phyloP scores from a whole-genome alignment of 2,329 filamentous ascomycete species.

The Pseudogymnoascus sp. region DNA sequence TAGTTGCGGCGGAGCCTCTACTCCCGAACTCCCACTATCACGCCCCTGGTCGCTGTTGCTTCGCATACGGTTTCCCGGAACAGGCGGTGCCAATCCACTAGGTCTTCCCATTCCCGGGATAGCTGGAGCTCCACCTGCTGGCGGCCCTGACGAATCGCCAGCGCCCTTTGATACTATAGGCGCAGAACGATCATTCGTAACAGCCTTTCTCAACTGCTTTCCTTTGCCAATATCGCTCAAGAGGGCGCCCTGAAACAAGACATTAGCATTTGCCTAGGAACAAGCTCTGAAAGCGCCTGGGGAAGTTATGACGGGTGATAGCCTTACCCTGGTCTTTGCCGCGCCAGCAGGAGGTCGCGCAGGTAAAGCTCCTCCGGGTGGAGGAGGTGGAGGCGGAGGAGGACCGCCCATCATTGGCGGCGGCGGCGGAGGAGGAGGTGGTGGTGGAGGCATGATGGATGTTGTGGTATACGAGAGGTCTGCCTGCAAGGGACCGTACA shows the following conservation, averaged over 20 bases:
- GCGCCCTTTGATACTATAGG: constrained; percentile 57
- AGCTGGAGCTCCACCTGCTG: constrained; percentile 70
- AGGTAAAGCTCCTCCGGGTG: constrained; percentile 51
- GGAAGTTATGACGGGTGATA: constrained; percentile 18
- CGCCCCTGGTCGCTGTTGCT: constrained; percentile 73
- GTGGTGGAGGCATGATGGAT: constrained; percentile 41
- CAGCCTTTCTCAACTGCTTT: constrained; percentile 69
- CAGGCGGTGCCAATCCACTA: constrained; percentile 63
- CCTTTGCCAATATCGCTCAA: constrained; percentile 85
- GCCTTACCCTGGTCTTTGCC: constrained; percentile 53
- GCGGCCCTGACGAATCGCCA: constrained; percentile 49
- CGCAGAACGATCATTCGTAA: constrained; percentile 88
- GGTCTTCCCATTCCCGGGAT: constrained; percentile 59
- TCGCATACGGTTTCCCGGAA: constrained; percentile 61
- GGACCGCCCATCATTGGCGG: constrained; percentile 43
- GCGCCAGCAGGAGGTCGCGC: constrained; percentile 48
- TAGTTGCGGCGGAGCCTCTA: constrained; percentile 67
- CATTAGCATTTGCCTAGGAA: constrained; percentile 18
- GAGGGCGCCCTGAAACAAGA: constrained; percentile 62
- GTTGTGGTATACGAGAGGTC: neutral
- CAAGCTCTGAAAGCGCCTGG: constrained; percentile 7
- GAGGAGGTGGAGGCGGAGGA: constrained; percentile 60
- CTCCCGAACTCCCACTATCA: constrained; percentile 34
- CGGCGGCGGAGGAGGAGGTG: constrained; percentile 63
- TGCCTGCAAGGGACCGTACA: neutral